Conservation (phyloP, 2,329 filamentous ascomycete genomes). For the Aspergillus sp. region DNA sequence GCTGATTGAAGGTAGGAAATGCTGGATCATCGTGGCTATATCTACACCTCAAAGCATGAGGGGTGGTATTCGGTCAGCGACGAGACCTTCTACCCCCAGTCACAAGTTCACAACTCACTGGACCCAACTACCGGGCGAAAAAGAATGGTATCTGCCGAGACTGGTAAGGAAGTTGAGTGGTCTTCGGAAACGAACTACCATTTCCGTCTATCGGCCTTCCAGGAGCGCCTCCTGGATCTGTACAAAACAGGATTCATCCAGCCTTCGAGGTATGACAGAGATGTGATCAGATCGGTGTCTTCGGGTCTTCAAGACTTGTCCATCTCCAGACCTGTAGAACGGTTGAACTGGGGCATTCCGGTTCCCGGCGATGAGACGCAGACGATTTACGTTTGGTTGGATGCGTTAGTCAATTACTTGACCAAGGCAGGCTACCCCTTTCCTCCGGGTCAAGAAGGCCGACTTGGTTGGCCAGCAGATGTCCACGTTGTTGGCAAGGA, state of each 20-base stretch:
- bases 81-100: conserved; percentile 89
- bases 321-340: conserved; percentile 75
- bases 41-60: conserved; percentile 83
- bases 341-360: conserved; percentile 82
- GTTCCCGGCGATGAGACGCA: conserved; percentile 82
- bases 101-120: conserved; percentile 69
- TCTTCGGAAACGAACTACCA: conserved; percentile 91
- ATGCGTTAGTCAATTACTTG: conserved; percentile 91
- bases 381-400: conserved; percentile 98
- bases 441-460: conserved; percentile 62
- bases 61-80: conserved; percentile 98
- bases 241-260: conserved; percentile 80
- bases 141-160: conserved; percentile 76
- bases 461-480: conserved; percentile 81
- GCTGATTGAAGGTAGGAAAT: conserved; percentile 50
- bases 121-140: conserved; percentile 80
- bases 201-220: conserved; percentile 82
- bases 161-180: conserved; percentile 92
- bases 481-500: conserved; percentile 95
- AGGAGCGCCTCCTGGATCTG: conserved; percentile 73
- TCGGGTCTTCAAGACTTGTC: conserved; percentile 82
- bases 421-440: conserved; percentile 81
- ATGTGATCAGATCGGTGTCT: conserved; percentile 74
- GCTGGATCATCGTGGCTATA: conserved; percentile 70
- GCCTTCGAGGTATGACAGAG: conserved; percentile 70